These are phyloP conservation scores for Pyrus communis DNA, from an alignment of 306 rosid genomes.

Conservation along the genomic window DNA sequence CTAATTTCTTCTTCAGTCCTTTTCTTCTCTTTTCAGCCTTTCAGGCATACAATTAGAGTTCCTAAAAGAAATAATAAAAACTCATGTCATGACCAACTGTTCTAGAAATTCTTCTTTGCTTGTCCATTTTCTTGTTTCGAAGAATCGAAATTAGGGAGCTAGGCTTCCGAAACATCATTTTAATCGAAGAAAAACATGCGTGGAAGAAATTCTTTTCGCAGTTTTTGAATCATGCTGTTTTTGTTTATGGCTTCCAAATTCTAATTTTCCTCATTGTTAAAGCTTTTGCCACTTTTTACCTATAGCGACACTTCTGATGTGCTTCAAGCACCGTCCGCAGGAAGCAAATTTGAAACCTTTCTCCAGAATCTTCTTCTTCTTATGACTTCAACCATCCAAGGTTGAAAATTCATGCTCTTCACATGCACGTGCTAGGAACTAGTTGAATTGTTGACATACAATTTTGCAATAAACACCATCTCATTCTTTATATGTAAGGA, in stretches of 20 bases:
- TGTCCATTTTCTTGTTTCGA: background rate
- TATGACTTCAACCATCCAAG: background rate
- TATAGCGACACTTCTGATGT: background rate
- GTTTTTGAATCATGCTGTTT: background rate
- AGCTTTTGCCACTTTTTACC: background rate
- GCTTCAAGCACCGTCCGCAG: background rate
- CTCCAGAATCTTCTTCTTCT: background rate
- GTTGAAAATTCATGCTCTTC: background rate
- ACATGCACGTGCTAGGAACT: background rate
- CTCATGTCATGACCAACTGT: background rate
- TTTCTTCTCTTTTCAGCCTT: background rate
- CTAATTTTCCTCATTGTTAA: too few relatives aligned
- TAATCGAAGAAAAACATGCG: too few relatives aligned
- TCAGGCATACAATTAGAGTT: background rate
- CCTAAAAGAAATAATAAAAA: background rate
- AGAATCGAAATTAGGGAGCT: too few relatives aligned
- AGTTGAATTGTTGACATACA: background rate
- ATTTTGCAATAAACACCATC: background rate
- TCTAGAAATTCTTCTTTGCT: background rate
- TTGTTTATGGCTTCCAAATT: background rate
- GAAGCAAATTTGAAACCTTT: background rate
- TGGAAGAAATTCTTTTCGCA: background rate
- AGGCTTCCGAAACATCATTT: too few relatives aligned
- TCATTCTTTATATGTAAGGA: background rate
- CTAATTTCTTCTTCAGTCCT: background rate